Conservation (phyloP, 441 rosid species). For the Sinapis alba region DNA sequence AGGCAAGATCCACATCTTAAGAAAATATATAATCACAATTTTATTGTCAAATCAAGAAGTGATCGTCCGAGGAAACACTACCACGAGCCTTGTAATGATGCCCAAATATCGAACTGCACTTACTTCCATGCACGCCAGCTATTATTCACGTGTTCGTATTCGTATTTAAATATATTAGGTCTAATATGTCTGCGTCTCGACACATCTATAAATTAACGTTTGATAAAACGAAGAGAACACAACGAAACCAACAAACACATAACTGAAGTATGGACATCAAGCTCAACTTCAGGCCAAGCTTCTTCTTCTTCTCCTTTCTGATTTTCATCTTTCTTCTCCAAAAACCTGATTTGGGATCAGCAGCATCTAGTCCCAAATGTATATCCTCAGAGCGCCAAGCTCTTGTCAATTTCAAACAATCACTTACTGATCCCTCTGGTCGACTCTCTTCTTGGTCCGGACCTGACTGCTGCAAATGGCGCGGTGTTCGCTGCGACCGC, state of each 20-base stretch:
- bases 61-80: no score
- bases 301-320: conserved; percentile 9
- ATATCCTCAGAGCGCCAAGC: conserved; percentile 38
- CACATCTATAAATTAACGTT: neutral
- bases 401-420: conserved; percentile 37
- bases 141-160: neutral
- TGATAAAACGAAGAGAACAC: conserved; percentile 18
- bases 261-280: conserved; percentile 19
- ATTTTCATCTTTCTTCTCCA: conserved; percentile 11
- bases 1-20: no score
- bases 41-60: neutral
- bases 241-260: conserved; percentile 13
- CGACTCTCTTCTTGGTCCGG: conserved; percentile 45
- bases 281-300: conserved; percentile 18
- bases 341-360: conserved; percentile 6
- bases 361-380: conserved; percentile 32
- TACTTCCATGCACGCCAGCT: conserved; percentile 15
- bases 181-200: conserved; percentile 31
- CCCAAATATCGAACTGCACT: conserved; percentile 20
- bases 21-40: no score
- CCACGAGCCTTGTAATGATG: no score
- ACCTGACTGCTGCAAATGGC: conserved; percentile 19
- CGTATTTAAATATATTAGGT: neutral
- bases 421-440: conserved; percentile 33
- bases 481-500: conserved; percentile 29